phyloP scores from a whole-genome alignment of 2,329 filamentous ascomycete genomes.

The Fusarium sambucinum region DNA sequence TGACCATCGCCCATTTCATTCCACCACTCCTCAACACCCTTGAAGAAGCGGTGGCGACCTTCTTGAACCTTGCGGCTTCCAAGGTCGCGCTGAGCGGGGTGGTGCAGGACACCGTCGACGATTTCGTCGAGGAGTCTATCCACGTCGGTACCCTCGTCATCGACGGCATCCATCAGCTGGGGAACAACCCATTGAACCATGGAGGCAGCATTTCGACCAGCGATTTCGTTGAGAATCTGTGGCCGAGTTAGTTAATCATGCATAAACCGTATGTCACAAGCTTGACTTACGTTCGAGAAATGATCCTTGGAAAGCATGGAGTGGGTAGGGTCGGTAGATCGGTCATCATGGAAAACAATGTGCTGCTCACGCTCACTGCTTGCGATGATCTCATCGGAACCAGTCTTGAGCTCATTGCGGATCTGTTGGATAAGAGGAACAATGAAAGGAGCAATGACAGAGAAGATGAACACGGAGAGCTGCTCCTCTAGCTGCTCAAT shows the following conservation, averaged over 20 bases:
- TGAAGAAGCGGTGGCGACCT: constrained; percentile 81
- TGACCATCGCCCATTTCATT: constrained; percentile 70
- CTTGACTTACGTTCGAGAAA: constrained; percentile 77
- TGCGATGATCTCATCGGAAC: constrained; percentile 87
- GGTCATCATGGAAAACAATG: constrained; percentile 85
- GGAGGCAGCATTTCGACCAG: constrained; percentile 82
- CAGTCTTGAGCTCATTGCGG: constrained; percentile 86
- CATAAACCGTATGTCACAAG: neutral
- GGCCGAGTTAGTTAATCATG: neutral
- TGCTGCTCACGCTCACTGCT: constrained; percentile 87
- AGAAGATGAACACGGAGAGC: constrained; percentile 89
- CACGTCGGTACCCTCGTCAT: constrained; percentile 78
- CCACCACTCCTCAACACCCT: constrained; percentile 89
- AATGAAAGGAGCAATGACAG: constrained; percentile 88
- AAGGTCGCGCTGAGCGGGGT: constrained; percentile 80
- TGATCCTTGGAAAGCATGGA: constrained; percentile 97
- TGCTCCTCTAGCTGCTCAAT: constrained; percentile 90
- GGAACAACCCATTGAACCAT: constrained; percentile 89
- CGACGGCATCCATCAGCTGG: constrained; percentile 88
- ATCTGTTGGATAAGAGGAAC: constrained; percentile 88
- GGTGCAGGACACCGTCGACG: constrained; percentile 85
- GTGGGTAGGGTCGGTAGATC: constrained; percentile 85
- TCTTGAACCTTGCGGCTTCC: constrained; percentile 78
- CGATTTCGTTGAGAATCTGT: constrained; percentile 84
- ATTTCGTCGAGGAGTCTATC: constrained; percentile 80